Conservation (phyloP, 768 basidiomycete genomes). For the Naganishia vishniacii region DNA sequence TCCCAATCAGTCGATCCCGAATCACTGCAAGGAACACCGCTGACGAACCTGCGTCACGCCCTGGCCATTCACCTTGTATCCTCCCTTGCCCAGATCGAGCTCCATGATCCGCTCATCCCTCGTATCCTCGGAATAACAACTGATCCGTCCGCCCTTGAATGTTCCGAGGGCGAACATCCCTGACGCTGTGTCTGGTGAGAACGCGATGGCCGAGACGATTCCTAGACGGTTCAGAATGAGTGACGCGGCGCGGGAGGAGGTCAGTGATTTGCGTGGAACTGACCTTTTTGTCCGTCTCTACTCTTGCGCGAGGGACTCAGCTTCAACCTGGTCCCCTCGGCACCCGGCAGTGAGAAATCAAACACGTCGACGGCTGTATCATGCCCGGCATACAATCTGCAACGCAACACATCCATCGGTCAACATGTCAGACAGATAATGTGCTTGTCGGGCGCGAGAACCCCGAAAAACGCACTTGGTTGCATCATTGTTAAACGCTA, state of each 20-base stretch:
- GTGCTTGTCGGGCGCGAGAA: too few species aligned
- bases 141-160: constrained; percentile 50
- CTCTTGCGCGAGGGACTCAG: constrained; percentile 72
- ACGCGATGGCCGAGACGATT: constrained; percentile 77
- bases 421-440: background rate
- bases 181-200: constrained; percentile 58
- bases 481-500: constrained; percentile 68
- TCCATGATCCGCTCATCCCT: constrained; percentile 58
- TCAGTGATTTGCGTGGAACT: constrained; percentile 1
- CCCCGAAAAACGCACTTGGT: constrained; percentile 63
- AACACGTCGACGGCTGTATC: constrained; percentile 81
- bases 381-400: constrained; percentile 78
- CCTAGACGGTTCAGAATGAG: constrained; percentile 53
- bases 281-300: constrained; percentile 82
- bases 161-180: constrained; percentile 76
- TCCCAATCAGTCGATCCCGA: too few species aligned
- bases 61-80: constrained; percentile 20
- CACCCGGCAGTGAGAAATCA: constrained; percentile 67
- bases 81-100: constrained; percentile 53
- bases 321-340: constrained; percentile 60
- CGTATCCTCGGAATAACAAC: constrained; percentile 55
- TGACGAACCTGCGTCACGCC: constrained; percentile 49
- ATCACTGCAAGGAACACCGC: background rate
- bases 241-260: background rate
- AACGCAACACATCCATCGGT: background rate